Base-by-base conservation (phyloP, 257 asterid species). In the Parsonsia alboflavescens region DNA sequence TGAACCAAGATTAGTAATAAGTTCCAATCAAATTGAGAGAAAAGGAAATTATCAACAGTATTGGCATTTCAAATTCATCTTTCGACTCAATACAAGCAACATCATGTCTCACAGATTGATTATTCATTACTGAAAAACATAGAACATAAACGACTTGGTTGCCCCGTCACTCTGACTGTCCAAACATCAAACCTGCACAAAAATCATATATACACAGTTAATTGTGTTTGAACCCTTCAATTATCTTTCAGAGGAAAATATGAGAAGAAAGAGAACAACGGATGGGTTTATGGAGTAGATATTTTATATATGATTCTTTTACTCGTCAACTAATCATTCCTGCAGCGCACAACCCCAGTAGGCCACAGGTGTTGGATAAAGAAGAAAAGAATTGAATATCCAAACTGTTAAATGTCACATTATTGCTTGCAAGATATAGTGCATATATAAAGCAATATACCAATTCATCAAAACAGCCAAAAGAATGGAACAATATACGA, bases 181-280 rank as follows among this genome's bases (percentile, higher is more conserved):
- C 44, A 63, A 63, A 41, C 68, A 63, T 19, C 68, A 16, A n/a
- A 36, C 68, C 68, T 63, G 68, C 68, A 63, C 48, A 17, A n/a
- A 19, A 54, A 16, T 16, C 26, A 30, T 28, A 5, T 30, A 61
- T 15, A 61, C 30, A 33, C 11, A 39, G 68, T 63, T 33, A 16
- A 30, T 63, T 63, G 16, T 22, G 22, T 15, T 62, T 11, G 7
- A 26, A 62, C n/a, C 8, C 45, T 30, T 62, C n/a, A 30, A 30
- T 30, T 6, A 28, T 13, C 45, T 13, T 62, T 17, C 6, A 22
- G 30, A 2, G 7, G 7, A n/a, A 8, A 24, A 24, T 4, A 28
- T 26, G 64, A 59, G 13, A 26, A 59, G 64, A 59, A 59, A 26
- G 65, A 10, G 39, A 12, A 26, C 26, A 11, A 8, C 10, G 26